phyloP scores from a whole-genome alignment of 345 rosid species.

The Aquilaria sinensis region DNA sequence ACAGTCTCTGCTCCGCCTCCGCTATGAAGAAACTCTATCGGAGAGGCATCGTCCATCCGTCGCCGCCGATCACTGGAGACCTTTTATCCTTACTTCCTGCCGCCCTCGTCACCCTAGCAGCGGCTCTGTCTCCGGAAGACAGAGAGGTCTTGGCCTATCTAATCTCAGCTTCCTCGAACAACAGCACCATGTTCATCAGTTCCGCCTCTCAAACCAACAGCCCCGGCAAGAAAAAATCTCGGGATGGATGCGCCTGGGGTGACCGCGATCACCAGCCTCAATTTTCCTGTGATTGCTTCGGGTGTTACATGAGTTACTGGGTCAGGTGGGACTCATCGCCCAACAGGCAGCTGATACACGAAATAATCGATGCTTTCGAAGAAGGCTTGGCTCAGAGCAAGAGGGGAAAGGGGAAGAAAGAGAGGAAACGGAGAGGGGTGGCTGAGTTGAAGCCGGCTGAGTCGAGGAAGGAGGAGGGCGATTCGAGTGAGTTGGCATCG shows the following conservation, averaged over 20 bases:
- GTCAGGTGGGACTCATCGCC: slow-evolving; percentile 80
- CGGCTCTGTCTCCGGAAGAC: slow-evolving; percentile 60
- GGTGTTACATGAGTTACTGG: slow-evolving; percentile 82
- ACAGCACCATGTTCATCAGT: slow-evolving; percentile 3
- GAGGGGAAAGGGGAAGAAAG: slow-evolving; percentile 26
- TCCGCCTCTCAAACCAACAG: slow-evolving; percentile 8
- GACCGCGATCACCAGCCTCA: slow-evolving; percentile 38
- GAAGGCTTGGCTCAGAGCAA: slow-evolving; percentile 30
- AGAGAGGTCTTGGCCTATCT: slow-evolving; percentile 60
- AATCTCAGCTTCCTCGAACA: slow-evolving; percentile 38
- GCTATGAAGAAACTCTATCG: slow-evolving; percentile 75
- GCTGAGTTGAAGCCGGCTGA: slow-evolving; percentile 22
- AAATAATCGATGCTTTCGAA: slow-evolving; percentile 73
- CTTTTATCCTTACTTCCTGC: slow-evolving; percentile 66
- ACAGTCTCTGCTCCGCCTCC: neutral
- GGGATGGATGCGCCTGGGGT: neutral
- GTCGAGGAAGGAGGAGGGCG: slow-evolving; percentile 11
- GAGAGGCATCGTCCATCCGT: slow-evolving; percentile 70
- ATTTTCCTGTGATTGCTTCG: slow-evolving; percentile 67
- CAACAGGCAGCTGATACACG: slow-evolving; percentile 70
- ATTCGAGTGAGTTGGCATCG: slow-evolving; percentile 17
- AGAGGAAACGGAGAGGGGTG: slow-evolving; percentile 36
- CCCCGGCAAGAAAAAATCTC: neutral
- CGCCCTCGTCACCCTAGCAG: slow-evolving; percentile 54
- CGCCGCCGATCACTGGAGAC: slow-evolving; percentile 37